Percentiles rank a stretch among this genome's conserved stretches.
Evolutionary conservation across 371 early-diverging fungal genomes (phyloP).

Genomic region (Dinochytrium kinnereticum): DNA sequence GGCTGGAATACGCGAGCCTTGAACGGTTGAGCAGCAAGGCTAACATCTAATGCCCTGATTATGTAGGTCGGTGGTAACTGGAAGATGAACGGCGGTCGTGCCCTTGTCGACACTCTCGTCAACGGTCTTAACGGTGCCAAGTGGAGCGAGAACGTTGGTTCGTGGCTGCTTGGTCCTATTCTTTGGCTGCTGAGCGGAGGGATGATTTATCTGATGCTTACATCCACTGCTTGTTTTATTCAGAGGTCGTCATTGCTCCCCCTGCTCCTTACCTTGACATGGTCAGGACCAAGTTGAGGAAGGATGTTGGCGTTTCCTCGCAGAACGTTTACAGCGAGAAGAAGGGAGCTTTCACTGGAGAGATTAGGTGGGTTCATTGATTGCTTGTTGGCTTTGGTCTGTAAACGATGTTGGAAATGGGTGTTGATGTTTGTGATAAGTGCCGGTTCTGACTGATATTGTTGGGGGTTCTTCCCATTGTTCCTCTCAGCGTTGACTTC

Average conservation of each 20-base stretch:
- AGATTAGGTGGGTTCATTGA: conserved; percentile 72
- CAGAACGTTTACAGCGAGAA: conserved; percentile 84
- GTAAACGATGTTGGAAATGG: too few relatives aligned
- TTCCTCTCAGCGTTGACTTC: conserved; percentile 76
- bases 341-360: conserved; percentile 99
- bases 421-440: background rate
- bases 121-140: conserved; percentile 72
- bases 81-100: conserved; percentile 95
- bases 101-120: conserved; percentile 74
- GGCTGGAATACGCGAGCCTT: too few relatives aligned
- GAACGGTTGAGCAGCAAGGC: background rate
- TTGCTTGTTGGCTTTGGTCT: background rate
- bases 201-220: conserved; percentile 17
- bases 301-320: conserved; percentile 91
- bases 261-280: conserved; percentile 91
- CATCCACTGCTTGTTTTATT: background rate
- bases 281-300: conserved; percentile 75
- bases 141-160: conserved; percentile 41
- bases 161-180: conserved; percentile 13
- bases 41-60: background rate
- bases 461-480: too few relatives aligned
- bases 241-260: conserved; percentile 98
- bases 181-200: background rate
- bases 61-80: conserved; percentile 75
- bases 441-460: too few relatives aligned